Percentiles rank a stretch among this genome's conserved stretches.
Conservation (phyloP, 768 basidiomycete species). For the Tylopilus sp. region DNA sequence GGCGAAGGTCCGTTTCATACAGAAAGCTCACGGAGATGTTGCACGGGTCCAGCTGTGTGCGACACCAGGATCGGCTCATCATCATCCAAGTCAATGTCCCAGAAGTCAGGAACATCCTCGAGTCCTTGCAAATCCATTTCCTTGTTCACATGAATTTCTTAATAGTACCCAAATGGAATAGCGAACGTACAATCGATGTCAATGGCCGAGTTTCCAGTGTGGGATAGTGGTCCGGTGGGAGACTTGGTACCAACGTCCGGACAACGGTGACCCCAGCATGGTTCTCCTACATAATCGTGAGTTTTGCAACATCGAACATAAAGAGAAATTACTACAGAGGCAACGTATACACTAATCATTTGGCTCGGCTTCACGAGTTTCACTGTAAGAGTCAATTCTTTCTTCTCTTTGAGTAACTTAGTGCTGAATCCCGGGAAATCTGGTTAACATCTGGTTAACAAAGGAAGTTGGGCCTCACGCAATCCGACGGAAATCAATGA, state of each 20-base stretch:
- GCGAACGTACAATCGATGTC: slow-evolving; percentile 46
- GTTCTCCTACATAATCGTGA: slow-evolving; percentile 51
- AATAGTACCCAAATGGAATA: background rate
- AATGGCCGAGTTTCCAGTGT: slow-evolving; percentile 70
- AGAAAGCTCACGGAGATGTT: slow-evolving; percentile 19
- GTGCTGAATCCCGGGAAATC: slow-evolving; percentile 45
- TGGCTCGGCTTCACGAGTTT: slow-evolving; percentile 76
- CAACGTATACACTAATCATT: slow-evolving; percentile 52
- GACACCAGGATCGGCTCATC: slow-evolving; percentile 22
- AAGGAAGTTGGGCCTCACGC: slow-evolving; percentile 42
- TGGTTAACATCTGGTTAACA: background rate
- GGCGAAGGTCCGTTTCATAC: background rate
- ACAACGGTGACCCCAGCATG: slow-evolving; percentile 62
- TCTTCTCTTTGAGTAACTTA: slow-evolving; percentile 55
- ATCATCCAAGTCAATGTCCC: slow-evolving; percentile 42
- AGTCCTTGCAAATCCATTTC: slow-evolving; percentile 64
- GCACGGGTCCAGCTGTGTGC: slow-evolving; percentile 35
- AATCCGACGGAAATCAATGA: slow-evolving; percentile 78
- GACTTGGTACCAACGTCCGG: slow-evolving; percentile 52
- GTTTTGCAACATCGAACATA: slow-evolving; percentile 10
- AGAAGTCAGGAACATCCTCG: slow-evolving; percentile 68
- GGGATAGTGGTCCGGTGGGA: slow-evolving; percentile 57
- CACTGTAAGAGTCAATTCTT: slow-evolving; percentile 57
- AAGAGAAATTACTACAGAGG: slow-evolving; percentile 46
- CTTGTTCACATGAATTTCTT: slow-evolving; percentile 34